Conservation (phyloP, 345 rosid species). For the Linum usitatissimum region DNA sequence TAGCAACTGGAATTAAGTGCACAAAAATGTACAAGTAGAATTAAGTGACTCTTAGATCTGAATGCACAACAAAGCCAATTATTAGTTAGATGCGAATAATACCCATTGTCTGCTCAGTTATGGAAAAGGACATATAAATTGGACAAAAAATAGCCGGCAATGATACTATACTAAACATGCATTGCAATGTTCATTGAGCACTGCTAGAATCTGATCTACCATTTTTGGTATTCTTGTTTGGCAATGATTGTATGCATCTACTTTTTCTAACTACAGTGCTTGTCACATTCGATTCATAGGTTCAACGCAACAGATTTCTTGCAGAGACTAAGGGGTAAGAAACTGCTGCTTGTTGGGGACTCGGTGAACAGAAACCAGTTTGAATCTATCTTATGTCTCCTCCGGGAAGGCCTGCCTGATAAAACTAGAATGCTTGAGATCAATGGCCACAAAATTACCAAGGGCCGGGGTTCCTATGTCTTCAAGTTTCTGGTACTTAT, state of each 20-base stretch:
- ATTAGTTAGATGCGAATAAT: too few relatives aligned
- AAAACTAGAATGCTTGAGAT: constrained; percentile 68
- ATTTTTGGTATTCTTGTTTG: neutral
- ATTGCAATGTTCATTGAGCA: neutral
- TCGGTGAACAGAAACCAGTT: constrained; percentile 93
- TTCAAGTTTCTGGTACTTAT: constrained; percentile 62
- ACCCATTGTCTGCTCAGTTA: too few relatives aligned
- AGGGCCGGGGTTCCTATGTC: constrained; percentile 74
- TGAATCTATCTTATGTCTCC: constrained; percentile 82
- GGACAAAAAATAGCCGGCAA: neutral
- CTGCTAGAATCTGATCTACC: neutral
- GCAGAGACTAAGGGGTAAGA: constrained; percentile 70
- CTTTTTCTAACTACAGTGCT: neutral
- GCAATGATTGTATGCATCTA: neutral
- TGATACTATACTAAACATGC: neutral
- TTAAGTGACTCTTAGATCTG: neutral
- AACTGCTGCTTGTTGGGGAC: constrained; percentile 83
- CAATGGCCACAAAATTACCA: constrained; percentile 68
- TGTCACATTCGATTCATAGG: constrained; percentile 43
- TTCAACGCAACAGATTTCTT: constrained; percentile 93
- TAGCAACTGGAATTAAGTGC: neutral
- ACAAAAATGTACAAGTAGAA: neutral
- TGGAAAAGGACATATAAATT: neutral
- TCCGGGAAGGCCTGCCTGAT: constrained; percentile 56
- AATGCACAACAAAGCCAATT: too few relatives aligned